phyloP scores from a whole-genome alignment of 108 stramenopile species.

The Discostella pseudostelligera region DNA sequence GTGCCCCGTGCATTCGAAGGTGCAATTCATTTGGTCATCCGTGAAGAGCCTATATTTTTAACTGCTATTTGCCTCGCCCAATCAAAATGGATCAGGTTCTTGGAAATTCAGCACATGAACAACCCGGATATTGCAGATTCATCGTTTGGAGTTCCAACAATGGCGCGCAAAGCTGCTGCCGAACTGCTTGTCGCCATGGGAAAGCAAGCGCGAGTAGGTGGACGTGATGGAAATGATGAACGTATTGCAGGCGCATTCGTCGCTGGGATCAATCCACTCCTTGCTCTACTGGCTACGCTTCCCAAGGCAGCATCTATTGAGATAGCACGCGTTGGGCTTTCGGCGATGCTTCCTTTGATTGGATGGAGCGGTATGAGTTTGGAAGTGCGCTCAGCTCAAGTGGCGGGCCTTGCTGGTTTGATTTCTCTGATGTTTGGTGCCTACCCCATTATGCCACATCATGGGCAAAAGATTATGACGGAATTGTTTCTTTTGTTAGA shows the following conservation, averaged over 20 bases:
- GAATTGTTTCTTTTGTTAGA: constrained; percentile 46
- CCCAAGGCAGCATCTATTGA: constrained; percentile 56
- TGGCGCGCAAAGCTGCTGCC: constrained; percentile 21
- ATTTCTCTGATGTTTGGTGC: constrained; percentile 59
- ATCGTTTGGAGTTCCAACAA: neutral
- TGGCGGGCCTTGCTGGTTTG: constrained; percentile 43
- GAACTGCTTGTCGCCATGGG: constrained; percentile 20
- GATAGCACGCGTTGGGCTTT: constrained; percentile 57
- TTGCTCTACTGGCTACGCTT: constrained; percentile 39
- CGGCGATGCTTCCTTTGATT: constrained; percentile 58
- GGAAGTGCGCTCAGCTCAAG: constrained; percentile 34
- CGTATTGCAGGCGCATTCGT: constrained; percentile 44
- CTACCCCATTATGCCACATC: constrained; percentile 61
- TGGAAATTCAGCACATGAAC: neutral
- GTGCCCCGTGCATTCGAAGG: constrained; percentile 16
- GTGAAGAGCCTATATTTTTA: constrained; percentile 26
- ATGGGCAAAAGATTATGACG: constrained; percentile 65
- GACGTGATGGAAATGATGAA: constrained; percentile 31
- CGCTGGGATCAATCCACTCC: constrained; percentile 58
- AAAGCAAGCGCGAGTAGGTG: constrained; percentile 19
- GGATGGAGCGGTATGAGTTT: constrained; percentile 37
- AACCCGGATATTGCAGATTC: neutral
- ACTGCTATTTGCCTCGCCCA: constrained; percentile 31
- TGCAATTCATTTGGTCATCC: constrained; percentile 18
- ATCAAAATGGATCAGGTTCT: constrained; percentile 28